Percentiles rank a stretch among this genome's conserved stretches.
Conservation (phyloP, 495 filamentous ascomycete genomes). For the Podospora pseudocomata region DNA sequence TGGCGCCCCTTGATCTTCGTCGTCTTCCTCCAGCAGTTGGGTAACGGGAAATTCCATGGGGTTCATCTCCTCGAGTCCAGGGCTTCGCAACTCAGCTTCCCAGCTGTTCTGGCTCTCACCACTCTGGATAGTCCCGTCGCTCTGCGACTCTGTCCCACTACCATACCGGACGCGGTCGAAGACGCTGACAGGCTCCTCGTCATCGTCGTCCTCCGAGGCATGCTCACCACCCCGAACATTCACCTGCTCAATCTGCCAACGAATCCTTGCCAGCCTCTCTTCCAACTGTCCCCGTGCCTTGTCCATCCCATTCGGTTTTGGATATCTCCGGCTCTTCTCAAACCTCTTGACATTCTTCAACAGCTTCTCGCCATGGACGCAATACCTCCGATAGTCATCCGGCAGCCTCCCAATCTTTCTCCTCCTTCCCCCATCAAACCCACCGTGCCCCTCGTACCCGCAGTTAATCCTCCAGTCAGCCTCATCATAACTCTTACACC, state of each 20-base stretch:
- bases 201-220: slow-evolving; percentile 38
- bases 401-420: slow-evolving; percentile 53
- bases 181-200: slow-evolving; percentile 41
- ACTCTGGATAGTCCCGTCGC: slow-evolving; percentile 27
- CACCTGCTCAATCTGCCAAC: slow-evolving; percentile 52
- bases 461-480: slow-evolving; percentile 55
- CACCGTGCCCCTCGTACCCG: slow-evolving; percentile 58
- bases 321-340: slow-evolving; percentile 34
- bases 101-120: slow-evolving; percentile 34
- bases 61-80: neutral
- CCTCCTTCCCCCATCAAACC: slow-evolving; percentile 53
- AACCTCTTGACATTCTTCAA: slow-evolving; percentile 45
- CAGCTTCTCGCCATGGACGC: slow-evolving; percentile 62
- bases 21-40: neutral
- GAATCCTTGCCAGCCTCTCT: slow-evolving; percentile 49
- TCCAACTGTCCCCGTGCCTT: slow-evolving; percentile 46
- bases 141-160: slow-evolving; percentile 30
- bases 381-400: slow-evolving; percentile 67
- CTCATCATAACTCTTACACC: slow-evolving; percentile 59
- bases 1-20: neutral
- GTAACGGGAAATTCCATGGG: neutral
- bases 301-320: slow-evolving; percentile 26
- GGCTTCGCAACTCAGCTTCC: slow-evolving; percentile 12
- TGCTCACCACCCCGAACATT: slow-evolving; percentile 28
- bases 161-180: slow-evolving; percentile 57